Evolutionary conservation across 495 filamentous ascomycete genomes (phyloP), one percentile per base, ranked within the genome.

Genomic region (Endocarpon pusillum): DNA sequence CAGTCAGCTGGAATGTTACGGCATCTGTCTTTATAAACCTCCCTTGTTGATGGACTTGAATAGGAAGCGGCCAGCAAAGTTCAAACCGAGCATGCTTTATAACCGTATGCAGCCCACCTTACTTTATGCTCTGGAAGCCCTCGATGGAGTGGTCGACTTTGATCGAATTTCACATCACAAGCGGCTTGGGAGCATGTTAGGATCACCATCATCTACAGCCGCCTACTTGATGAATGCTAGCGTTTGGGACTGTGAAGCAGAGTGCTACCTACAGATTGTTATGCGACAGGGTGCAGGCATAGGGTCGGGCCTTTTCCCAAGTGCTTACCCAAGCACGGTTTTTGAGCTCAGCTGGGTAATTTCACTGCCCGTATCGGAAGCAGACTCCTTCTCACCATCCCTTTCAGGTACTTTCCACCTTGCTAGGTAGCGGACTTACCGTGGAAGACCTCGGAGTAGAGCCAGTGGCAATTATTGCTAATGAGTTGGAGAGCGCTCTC

Each of bases 81-180:
- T 58, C 27, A 35, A 44, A 3, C 35, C 43, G 1, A 35, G 44
- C 5, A 29, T 34, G 23, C 47, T 63, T 4, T 63, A 57, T 32
- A 42, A 41, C 5, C 34, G 39, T 7, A 20, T 43, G 8, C 46
- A 45, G 19, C 45, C 44, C 1, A 55, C 59, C 0, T 39, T 51
- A 1, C 36, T 61, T n/a, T 59, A 68, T 33, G 64, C 61, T 2
- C 42, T 68, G 3, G 64, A 68, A 32, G 55, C 61, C 2, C 61
- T 66, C 27, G 48, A 59, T 3, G 63, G 58, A 8, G 47, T 47
- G 10, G 34, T 66, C 8, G 49, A 61, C 25, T 64, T 68, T 35
- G 46, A 62, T 30, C 51, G 43, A 20, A 45, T 68, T 8, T 45
- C 37, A 2, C 58, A 66, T n/a, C 58, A 65, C 29, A 57, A 54